phyloP scores from a whole-genome alignment of 169 alveolate species.

The Cryptosporidium bovis region DNA sequence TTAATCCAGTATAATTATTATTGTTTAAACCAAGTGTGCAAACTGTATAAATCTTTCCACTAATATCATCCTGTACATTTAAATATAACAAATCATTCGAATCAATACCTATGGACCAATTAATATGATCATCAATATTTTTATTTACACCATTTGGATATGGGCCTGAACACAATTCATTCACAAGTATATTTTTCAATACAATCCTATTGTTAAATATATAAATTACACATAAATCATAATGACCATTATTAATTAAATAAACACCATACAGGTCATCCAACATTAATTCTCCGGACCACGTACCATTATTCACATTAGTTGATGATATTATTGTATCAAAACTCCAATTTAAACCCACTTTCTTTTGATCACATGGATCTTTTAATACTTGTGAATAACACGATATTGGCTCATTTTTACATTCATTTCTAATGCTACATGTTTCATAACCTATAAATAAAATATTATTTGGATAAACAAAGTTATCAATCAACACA shows the following conservation, averaged over 20 bases:
- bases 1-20: not conserved
- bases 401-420: constrained; percentile 1
- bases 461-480: constrained; percentile 27
- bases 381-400: constrained; percentile 19
- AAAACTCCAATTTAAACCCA: constrained; percentile 20
- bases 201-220: constrained; percentile 21
- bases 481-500: not conserved
- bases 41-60: constrained; percentile 2
- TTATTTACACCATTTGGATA: constrained; percentile 8
- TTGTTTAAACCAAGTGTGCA: constrained; percentile 24
- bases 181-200: constrained; percentile 7
- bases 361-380: constrained; percentile 5
- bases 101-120: constrained; percentile 31
- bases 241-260: constrained; percentile 30
- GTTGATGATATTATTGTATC: constrained; percentile 9
- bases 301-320: constrained; percentile 40
- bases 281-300: constrained; percentile 17
- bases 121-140: not conserved
- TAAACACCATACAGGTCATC: constrained; percentile 6
- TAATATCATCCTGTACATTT: not conserved
- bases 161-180: constrained; percentile 42
- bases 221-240: constrained; percentile 10
- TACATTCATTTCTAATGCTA: constrained; percentile 31
- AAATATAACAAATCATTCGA: constrained; percentile 22
- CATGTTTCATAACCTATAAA: constrained; percentile 51